These are phyloP conservation scores for Pterocarpus santalinus DNA, from an alignment of 306 rosid genomes.

Conservation along the genomic window DNA sequence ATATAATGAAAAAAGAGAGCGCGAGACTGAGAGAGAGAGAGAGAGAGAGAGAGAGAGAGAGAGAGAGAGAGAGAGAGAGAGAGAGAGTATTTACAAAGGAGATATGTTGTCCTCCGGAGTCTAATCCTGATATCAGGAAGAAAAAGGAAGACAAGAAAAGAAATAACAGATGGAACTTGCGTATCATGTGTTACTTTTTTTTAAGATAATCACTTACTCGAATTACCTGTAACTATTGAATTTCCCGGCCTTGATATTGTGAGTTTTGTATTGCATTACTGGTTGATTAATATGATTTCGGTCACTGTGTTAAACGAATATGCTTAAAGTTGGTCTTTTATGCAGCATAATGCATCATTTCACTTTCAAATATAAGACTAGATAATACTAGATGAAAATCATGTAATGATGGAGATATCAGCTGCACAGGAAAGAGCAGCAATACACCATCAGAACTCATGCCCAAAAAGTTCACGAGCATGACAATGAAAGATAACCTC, in stretches of 20 bases:
- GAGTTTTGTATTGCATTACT: slow-evolving; percentile 38
- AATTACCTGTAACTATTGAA: slow-evolving; percentile 1
- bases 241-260: not conserved
- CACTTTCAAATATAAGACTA: slow-evolving; percentile 7
- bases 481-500: slow-evolving; percentile 11
- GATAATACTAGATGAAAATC: no score
- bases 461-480: slow-evolving; percentile 41
- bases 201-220: not conserved
- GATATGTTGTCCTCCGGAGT: not conserved
- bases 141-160: not conserved
- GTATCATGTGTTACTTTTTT: not conserved
- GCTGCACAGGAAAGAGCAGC: not conserved
- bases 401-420: slow-evolving; percentile 15
- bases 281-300: slow-evolving; percentile 14
- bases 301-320: slow-evolving; percentile 23
- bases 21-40: no score
- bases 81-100: not conserved
- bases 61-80: no score
- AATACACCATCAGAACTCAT: slow-evolving; percentile 29
- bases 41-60: no score
- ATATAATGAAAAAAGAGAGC: no score
- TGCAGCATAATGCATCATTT: slow-evolving; percentile 8
- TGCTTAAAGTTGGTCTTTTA: slow-evolving; percentile 28
- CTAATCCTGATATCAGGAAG: not conserved
- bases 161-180: not conserved